Conservation (phyloP, 164 flowering plant genomes). For the Saururus chinensis region DNA sequence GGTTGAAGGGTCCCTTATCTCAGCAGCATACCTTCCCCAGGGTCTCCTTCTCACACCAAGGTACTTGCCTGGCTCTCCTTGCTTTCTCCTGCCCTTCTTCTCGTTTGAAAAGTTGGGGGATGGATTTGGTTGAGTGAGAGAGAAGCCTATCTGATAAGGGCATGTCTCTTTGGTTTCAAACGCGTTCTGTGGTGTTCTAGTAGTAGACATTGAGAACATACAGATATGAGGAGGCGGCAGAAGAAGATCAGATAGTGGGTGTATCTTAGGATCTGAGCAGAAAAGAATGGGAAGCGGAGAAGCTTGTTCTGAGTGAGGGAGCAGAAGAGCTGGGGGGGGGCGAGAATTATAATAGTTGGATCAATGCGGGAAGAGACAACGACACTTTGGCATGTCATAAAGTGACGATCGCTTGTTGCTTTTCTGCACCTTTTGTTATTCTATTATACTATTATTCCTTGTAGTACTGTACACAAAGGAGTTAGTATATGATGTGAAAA, state of each 20-base stretch:
- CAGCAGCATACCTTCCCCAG: conserved; percentile 96
- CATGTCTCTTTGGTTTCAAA: conserved; percentile 13
- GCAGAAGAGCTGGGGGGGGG: conserved; percentile 3
- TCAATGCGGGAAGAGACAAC: conserved; percentile 16
- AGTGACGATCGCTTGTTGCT: conserved; percentile 15
- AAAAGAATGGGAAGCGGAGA: neutral
- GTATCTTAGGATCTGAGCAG: neutral
- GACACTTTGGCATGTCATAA: conserved; percentile 24
- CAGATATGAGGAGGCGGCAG: conserved; percentile 2
- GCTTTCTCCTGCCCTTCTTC: conserved; percentile 51
- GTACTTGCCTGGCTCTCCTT: conserved; percentile 79
- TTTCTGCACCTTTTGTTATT: conserved; percentile 5
- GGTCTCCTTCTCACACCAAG: conserved; percentile 88
- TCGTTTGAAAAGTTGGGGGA: conserved; percentile 4
- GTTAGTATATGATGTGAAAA: neutral
- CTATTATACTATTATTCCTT: conserved; percentile 1
- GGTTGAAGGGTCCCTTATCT: conserved; percentile 87
- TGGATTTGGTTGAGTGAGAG: conserved; percentile 42
- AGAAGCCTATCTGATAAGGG: conserved; percentile 27
- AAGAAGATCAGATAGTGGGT: conserved; percentile 6
- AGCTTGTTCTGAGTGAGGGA: conserved; percentile 7
- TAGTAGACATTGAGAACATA: conserved; percentile 24
- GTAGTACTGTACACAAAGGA: neutral
- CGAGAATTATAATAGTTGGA: conserved; percentile 24
- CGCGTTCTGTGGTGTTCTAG: conserved; percentile 28